phyloP scores from a whole-genome alignment of 2,329 filamentous ascomycete species.

The Diaporthe destruens region DNA sequence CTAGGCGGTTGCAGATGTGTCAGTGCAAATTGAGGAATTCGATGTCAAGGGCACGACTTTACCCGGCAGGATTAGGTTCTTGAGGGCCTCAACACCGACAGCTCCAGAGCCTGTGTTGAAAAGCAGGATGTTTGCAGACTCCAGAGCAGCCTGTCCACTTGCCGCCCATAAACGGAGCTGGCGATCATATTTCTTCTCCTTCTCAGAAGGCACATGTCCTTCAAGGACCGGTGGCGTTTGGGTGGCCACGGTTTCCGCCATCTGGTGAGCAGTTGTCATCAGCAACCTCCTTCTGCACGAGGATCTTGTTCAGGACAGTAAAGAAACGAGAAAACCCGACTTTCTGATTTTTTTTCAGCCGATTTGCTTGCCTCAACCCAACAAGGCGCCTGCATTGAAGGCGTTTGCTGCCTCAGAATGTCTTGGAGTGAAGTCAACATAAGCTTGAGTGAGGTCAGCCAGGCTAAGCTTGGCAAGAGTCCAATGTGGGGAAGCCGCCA shows the following conservation, averaged over 20 bases:
- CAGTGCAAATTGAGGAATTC: not conserved
- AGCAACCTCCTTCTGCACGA: not conserved
- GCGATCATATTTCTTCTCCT: slow-evolving; percentile 88
- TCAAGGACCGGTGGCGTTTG: slow-evolving; percentile 63
- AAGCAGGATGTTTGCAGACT: slow-evolving; percentile 90
- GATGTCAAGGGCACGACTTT: slow-evolving; percentile 43
- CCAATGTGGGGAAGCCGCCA: slow-evolving; percentile 19
- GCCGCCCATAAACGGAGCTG: slow-evolving; percentile 97
- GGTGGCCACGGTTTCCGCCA: slow-evolving; percentile 60
- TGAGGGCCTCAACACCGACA: slow-evolving; percentile 89
- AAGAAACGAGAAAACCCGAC: not conserved
- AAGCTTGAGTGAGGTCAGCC: slow-evolving; percentile 28
- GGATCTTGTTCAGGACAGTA: not conserved
- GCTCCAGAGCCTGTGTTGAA: slow-evolving; percentile 90
- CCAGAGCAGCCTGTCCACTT: slow-evolving; percentile 88
- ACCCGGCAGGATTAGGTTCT: slow-evolving; percentile 96
- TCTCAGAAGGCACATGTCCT: slow-evolving; percentile 64
- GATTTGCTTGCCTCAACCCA: not conserved
- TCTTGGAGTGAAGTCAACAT: slow-evolving; percentile 32
- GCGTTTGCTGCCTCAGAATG: slow-evolving; percentile 15
- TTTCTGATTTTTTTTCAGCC: not conserved
- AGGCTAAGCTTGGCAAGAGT: slow-evolving; percentile 28
- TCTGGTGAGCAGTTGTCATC: slow-evolving; percentile 44
- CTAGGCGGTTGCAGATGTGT: slow-evolving; percentile 52
- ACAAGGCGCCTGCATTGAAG: slow-evolving; percentile 16